Evolutionary conservation across 1,284 basidiomycete species (phyloP), one percentile per base, ranked within the genome.

Genomic region (Leucoagaricus sp.): DNA sequence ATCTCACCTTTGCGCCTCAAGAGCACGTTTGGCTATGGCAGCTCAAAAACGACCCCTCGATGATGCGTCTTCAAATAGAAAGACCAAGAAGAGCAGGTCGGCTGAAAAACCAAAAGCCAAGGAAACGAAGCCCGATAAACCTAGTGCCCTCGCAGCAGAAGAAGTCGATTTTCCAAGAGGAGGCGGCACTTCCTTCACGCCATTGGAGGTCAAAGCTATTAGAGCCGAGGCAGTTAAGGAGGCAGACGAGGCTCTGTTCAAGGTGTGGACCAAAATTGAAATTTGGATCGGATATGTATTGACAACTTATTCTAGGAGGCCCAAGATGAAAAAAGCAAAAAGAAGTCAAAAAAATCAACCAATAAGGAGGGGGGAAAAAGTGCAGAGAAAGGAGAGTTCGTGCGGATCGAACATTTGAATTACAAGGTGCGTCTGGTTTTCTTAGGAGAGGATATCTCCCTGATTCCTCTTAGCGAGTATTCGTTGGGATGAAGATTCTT

Each of bases 141-240:
- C 55, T 10, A 78, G 81, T 21, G 72, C 71, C 50, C 69, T 87
- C 41, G 72, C 82, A 36, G 64, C 79, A 41, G 89, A 94, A 45
- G 93, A 96, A 67, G 84, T 94, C 58, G 94, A 98, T 74, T 99
- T 98, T 72, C 96, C 96, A 46, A 86, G 97, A 66, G 97, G 96
- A 44, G 90, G 90, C 33, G 90, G 91, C 52, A 88, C 87, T 2
- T 79, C 79, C 36, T 83, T 97, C 63, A 97, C 96, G 28, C 89
- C 94, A 26, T 76, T 94, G n/a, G 96, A 99, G 72, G 88, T 94
- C 61, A 94, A 96, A 69, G 79, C 89, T 59, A 85, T 93, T 26
- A 84, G 89, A 55, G 86, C 89, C 19, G 96, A 98, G 70, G 96
- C 87, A 4, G 77, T 85, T 9, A 85, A 86, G 67, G 94, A 98